Conservation (phyloP, 2,329 filamentous ascomycete genomes). For the Cercospora beticola region DNA sequence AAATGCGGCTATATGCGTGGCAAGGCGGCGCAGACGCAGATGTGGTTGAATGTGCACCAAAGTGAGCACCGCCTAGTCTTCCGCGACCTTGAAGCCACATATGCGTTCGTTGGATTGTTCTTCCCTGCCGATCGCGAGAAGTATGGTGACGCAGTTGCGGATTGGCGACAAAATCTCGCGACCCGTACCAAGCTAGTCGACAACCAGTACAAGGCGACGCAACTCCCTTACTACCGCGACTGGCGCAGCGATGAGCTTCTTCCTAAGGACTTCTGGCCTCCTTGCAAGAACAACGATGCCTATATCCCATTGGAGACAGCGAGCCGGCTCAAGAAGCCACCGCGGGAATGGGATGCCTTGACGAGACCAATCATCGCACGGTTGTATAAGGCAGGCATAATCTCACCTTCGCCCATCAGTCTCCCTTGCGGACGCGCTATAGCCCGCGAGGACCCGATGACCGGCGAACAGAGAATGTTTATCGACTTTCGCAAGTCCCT, state of each 20-base stretch:
- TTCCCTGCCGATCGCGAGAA: not conserved
- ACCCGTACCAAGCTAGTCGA: not conserved
- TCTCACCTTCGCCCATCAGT: constrained; percentile 28
- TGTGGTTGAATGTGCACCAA: not conserved
- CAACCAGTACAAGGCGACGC: not conserved
- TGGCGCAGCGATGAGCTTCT: constrained; percentile 42
- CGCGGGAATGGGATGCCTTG: constrained; percentile 43
- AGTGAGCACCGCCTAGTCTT: not conserved
- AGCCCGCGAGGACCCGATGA: constrained; percentile 41
- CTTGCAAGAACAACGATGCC: not conserved
- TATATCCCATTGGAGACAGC: not conserved
- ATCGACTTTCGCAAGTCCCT: constrained; percentile 42
- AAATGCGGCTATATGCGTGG: not conserved
- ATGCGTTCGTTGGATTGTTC: not conserved
- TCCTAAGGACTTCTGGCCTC: constrained; percentile 36
- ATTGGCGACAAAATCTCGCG: not conserved
- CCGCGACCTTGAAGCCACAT: not conserved
- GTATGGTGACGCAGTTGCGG: not conserved
- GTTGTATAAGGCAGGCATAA: not conserved
- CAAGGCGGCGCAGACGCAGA: not conserved
- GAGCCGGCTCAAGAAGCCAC: constrained; percentile 30
- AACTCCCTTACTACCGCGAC: constrained; percentile 3
- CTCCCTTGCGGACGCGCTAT: constrained; percentile 42
- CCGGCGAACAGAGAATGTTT: constrained; percentile 44
- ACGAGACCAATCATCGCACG: not conserved